Evolutionary conservation across 1,284 basidiomycete genomes (phyloP), one percentile per base, ranked within the genome.

Genomic region (Austroboletus niveus): DNA sequence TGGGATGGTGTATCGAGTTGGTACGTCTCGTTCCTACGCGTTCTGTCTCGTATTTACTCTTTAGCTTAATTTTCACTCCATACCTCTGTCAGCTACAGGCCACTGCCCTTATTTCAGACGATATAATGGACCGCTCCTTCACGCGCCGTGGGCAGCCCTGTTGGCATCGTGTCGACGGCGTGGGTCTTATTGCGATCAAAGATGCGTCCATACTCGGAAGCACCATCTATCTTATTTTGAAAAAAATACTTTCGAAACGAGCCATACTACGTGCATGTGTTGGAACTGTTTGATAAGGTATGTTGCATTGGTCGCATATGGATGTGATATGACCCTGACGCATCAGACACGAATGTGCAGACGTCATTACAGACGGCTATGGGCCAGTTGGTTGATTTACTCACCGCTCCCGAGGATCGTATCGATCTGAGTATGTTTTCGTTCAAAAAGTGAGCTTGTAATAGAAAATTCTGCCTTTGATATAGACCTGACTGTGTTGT

Each of bases 131-230:
- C 70, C 72, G 81, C 24, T 92, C 88, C 45, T 85, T 97, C 63
- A 99, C 95, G 7, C 89, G 96, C 40, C 87, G 96, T n/a, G 89
- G 92, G n/a, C 95, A 98, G 69, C 92, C 95, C 0, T 99, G 96
- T 75, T 99, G 93, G 92, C 98, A 96, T 76, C 81, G 83, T 55
- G 72, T 86, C 35, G 82, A 85, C 15, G 73, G 76, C 27, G 85
- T 99, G 51, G 87, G 79, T 48, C 85, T 88, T 72, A 88, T 98
- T 57, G 94, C 97, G 15, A 89, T 99, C 76, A 99, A 99, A 76
- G 96, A 99, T 68, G 79, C 92, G 2, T 96, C 97, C 78, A 93
- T 99, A 91, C 86, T 99, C 68, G 94, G 97, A 69, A 86, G 83
- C 7, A 89, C 95, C 36, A 97, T 99, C 72, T 99, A 97, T 75